Conservation (phyloP, 768 basidiomycete species). For the Russula abietina region DNA sequence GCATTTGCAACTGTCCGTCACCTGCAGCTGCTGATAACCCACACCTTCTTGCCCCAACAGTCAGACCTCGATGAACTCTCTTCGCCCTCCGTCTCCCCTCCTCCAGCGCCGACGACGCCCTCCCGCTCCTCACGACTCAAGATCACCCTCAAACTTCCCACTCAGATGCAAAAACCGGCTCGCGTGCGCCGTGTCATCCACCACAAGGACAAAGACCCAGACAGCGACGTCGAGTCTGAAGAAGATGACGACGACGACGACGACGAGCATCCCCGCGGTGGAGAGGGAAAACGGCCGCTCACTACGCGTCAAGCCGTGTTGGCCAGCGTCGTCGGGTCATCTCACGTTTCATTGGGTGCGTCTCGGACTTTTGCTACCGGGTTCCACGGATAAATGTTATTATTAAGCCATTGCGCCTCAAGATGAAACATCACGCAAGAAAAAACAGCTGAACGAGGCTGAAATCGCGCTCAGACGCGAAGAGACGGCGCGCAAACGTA, state of each 20-base stretch:
- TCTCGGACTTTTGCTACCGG: not conserved
- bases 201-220: constrained; percentile 28
- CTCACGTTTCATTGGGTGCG: constrained; percentile 61
- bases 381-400: not conserved
- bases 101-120: constrained; percentile 24
- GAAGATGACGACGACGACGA: constrained; percentile 31
- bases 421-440: constrained; percentile 43
- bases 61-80: constrained; percentile 24
- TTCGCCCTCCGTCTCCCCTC: constrained; percentile 24
- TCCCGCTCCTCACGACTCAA: constrained; percentile 42
- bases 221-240: constrained; percentile 40
- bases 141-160: constrained; percentile 56
- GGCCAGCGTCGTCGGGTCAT: constrained; percentile 59
- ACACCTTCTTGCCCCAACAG: not conserved
- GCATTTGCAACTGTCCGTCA: not conserved
- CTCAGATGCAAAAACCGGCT: constrained; percentile 27
- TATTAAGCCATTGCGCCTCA: not conserved
- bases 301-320: constrained; percentile 62
- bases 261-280: constrained; percentile 30
- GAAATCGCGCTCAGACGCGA: constrained; percentile 71
- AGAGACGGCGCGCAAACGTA: constrained; percentile 78
- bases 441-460: constrained; percentile 62
- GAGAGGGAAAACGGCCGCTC: constrained; percentile 29
- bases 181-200: constrained; percentile 25
- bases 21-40: not conserved